Evolutionary conservation across 2,329 filamentous ascomycete genomes (phyloP).

Genomic region (Colletotrichum sp.): DNA sequence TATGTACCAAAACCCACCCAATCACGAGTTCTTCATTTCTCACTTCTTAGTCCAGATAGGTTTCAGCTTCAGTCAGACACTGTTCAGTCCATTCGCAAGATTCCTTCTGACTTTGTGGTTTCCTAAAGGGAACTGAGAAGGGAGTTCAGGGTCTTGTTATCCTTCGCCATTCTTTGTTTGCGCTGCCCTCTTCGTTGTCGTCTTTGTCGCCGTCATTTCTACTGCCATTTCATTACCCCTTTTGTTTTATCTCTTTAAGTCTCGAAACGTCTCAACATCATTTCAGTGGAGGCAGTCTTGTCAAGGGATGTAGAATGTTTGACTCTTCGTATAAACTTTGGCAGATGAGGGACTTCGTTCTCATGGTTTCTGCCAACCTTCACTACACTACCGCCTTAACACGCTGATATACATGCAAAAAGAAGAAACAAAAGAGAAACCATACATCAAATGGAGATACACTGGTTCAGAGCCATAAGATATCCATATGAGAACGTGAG

Average conservation of each 20-base stretch:
- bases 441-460: not conserved
- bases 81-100: fast-evolving
- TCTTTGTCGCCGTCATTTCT: not conserved
- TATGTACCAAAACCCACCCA: not conserved
- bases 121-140: not conserved
- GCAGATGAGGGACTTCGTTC: not conserved
- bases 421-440: not conserved
- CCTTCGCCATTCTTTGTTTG: not conserved
- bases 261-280: not conserved
- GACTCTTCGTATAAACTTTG: not conserved
- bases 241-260: not conserved
- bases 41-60: not conserved
- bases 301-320: not conserved
- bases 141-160: not conserved
- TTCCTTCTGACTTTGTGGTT: fast-evolving
- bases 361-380: not conserved
- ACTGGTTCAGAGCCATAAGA: not conserved
- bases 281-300: not conserved
- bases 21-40: not conserved
- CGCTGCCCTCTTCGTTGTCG: not conserved
- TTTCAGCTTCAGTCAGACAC: not conserved
- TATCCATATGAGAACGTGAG: not conserved
- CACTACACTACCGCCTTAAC: not conserved
- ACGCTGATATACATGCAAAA: not conserved
- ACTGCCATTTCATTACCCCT: not conserved